These are phyloP conservation scores for Baeospora myosura DNA, from an alignment of 1,284 basidiomycete genomes.

Conservation along the genomic window DNA sequence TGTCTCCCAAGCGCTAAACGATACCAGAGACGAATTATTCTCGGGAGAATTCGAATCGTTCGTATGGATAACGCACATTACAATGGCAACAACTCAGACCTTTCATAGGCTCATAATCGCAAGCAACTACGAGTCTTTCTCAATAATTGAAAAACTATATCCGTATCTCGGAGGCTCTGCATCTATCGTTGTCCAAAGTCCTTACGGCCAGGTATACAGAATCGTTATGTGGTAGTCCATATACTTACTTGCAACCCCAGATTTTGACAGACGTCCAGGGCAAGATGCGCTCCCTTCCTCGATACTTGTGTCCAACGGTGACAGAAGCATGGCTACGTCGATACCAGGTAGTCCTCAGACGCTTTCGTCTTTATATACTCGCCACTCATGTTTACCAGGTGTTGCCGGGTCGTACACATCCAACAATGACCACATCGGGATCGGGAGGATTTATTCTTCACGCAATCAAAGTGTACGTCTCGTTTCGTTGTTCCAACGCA, in stretches of 20 bases:
- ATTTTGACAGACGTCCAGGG: slow-evolving; percentile 74
- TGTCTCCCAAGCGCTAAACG: slow-evolving; percentile 49
- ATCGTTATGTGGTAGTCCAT: slow-evolving; percentile 4
- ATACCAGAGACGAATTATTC: slow-evolving; percentile 77
- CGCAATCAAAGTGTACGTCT: slow-evolving; percentile 74
- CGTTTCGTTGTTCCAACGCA: neutral
- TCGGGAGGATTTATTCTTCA: slow-evolving; percentile 87
- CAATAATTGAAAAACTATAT: slow-evolving; percentile 69
- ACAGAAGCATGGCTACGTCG: slow-evolving; percentile 86
- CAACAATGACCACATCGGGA: slow-evolving; percentile 87
- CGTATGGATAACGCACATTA: slow-evolving; percentile 20
- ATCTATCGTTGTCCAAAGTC: slow-evolving; percentile 82
- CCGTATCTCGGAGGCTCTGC: slow-evolving; percentile 82
- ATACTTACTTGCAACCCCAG: slow-evolving; percentile 22
- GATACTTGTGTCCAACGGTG: slow-evolving; percentile 74
- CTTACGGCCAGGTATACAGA: slow-evolving; percentile 61
- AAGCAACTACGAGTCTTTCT: slow-evolving; percentile 81
- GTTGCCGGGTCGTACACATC: slow-evolving; percentile 92
- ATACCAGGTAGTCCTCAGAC: slow-evolving; percentile 61
- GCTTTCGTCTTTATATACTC: neutral
- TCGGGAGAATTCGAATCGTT: slow-evolving; percentile 83
- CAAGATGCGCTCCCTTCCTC: slow-evolving; percentile 57
- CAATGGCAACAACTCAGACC: neutral
- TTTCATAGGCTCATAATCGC: slow-evolving; percentile 68
- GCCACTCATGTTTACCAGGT: slow-evolving; percentile 34